Evolutionary conservation across 192 early-diverging fungal species (phyloP), one percentile per base, ranked within the genome.

Genomic region (Rhizoclosmatium globosum): DNA sequence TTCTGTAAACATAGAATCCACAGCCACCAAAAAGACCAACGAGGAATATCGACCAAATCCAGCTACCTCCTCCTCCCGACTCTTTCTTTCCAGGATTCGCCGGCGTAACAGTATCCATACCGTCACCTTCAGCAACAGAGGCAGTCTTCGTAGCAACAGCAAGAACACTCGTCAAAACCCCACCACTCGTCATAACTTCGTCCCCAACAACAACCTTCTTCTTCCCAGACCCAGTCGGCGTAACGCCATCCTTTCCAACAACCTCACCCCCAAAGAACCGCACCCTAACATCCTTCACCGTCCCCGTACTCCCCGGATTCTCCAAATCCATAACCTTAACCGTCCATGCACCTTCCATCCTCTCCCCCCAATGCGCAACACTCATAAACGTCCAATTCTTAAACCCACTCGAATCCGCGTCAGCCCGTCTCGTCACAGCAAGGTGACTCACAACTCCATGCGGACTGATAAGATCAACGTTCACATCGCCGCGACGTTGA

Each of bases 321-420:
- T 68, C 71, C 9, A 41, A 23, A 59, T 88, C 87, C 6, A 47
- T 59, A 1, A 88, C 78, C 3, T 46, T 7, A 3, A 88, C 21
- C 17, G 85, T 89, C 98, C 98, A 99, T 42, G 83, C 79, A 64
- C 98, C 97, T 0, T 93, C 82, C 17, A 94, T 93, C 46, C 93
- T 80, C 76, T 99, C 98, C 67, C 92, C 97, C 95, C 98, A 99
- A 75, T 99, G 98, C 83, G 93, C 94, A 48, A 99, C 96, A 43
- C 88, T 93, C 95, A 96, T 97, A 74, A 98, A 95, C 42, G 94
- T 96, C 98, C 98, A 99, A 71, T 92, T 88, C 6, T 67, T 19
- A 68, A 97, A 93, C 11, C 98, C 98, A 9, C 81, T 82, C 4
- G 50, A 85, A 76, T 88, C 89, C 13, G 53, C 71, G 81, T 99